phyloP scores from a whole-genome alignment of 192 early-diverging fungal species.

The Backusella psychrophila region DNA sequence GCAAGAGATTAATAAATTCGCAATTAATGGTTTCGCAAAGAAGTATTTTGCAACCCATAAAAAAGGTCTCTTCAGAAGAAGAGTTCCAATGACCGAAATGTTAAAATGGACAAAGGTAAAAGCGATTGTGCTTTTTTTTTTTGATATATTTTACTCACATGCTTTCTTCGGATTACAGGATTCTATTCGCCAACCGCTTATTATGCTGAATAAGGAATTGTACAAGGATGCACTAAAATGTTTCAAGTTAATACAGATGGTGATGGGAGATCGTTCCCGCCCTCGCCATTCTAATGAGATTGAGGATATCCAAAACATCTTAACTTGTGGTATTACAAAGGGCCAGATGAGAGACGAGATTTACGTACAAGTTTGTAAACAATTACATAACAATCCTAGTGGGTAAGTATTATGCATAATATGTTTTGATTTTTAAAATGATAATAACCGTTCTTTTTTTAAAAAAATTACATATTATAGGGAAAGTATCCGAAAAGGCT shows the following conservation, averaged over 20 bases:
- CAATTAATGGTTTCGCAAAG: constrained; percentile 82
- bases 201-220: constrained; percentile 79
- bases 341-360: constrained; percentile 90
- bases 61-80: constrained; percentile 77
- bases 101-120: constrained; percentile 69
- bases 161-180: constrained; percentile 43
- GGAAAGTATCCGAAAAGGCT: constrained; percentile 76
- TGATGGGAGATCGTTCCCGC: constrained; percentile 72
- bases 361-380: constrained; percentile 92
- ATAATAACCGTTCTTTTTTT: background rate
- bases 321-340: constrained; percentile 72
- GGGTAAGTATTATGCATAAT: constrained; percentile 37
- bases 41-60: constrained; percentile 89
- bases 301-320: constrained; percentile 72
- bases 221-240: constrained; percentile 84
- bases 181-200: constrained; percentile 71
- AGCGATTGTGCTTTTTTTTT: background rate
- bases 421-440: background rate
- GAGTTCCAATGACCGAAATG: constrained; percentile 88
- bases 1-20: constrained; percentile 71
- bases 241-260: constrained; percentile 81
- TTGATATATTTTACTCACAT: constrained; percentile 1
- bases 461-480: constrained; percentile 10
- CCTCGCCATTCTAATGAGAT: constrained; percentile 34
- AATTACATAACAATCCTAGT: constrained; percentile 75